Evolutionary conservation across 148 eudicot genomes (phyloP).

Genomic region (Vaccinium darrowii): DNA sequence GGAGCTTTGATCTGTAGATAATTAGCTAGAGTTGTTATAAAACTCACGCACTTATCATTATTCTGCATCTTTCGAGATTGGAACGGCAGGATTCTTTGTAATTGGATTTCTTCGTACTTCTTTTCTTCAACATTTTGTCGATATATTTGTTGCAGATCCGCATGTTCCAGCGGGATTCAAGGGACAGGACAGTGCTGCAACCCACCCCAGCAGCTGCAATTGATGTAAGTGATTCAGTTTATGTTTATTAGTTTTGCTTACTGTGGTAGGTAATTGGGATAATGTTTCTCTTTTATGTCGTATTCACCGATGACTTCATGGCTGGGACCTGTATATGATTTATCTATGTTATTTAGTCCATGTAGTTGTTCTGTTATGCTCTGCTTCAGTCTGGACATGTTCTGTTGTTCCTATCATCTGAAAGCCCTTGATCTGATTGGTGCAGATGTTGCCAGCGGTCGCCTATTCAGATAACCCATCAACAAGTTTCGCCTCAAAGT

Average conservation of each 20-base stretch:
- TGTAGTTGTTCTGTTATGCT: background rate
- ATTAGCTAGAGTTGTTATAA: background rate
- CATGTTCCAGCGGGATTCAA: constrained; percentile 84
- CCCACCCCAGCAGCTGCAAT: constrained; percentile 90
- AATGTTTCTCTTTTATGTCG: background rate
- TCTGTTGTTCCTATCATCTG: background rate
- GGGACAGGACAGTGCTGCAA: constrained; percentile 80
- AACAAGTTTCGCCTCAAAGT: constrained; percentile 92
- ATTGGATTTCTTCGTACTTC: background rate
- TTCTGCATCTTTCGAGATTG: background rate
- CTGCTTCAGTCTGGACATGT: background rate
- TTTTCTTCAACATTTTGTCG: background rate
- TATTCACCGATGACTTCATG: background rate
- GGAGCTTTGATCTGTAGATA: background rate
- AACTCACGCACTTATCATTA: background rate
- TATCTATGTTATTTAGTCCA: background rate
- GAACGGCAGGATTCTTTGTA: background rate
- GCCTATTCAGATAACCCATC: constrained; percentile 96
- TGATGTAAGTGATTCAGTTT: constrained; percentile 60
- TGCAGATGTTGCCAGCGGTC: constrained; percentile 91
- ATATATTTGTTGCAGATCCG: constrained; percentile 48
- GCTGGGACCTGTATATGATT: background rate
- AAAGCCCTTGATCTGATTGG: constrained; percentile 13
- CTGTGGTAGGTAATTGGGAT: background rate
- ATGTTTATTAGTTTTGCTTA: constrained; percentile 9